phyloP scores from a whole-genome alignment of 768 basidiomycete genomes.

The Lactarius akahatsu region DNA sequence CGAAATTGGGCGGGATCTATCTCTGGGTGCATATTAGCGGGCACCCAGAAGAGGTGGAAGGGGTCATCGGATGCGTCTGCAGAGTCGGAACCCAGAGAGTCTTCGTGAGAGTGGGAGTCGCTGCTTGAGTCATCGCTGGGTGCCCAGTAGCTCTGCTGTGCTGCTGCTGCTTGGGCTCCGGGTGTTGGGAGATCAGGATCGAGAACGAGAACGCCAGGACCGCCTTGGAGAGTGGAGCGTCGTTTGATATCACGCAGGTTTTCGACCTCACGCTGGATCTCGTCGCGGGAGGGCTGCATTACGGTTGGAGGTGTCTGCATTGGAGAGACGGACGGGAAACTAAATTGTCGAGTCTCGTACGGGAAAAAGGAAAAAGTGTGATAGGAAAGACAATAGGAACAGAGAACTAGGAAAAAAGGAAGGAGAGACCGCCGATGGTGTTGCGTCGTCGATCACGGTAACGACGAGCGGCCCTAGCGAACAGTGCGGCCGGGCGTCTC shows the following conservation, averaged over 20 bases:
- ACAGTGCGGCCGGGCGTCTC: conserved; percentile 1
- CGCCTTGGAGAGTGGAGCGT: conserved; percentile 70
- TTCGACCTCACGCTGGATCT: conserved; percentile 86
- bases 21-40: conserved; percentile 94
- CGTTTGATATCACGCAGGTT: conserved; percentile 80
- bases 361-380: not conserved
- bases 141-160: conserved; percentile 36
- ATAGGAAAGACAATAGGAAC: not conserved
- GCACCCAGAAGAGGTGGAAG: conserved; percentile 97
- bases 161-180: conserved; percentile 51
- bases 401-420: not conserved
- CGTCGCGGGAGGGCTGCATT: conserved; percentile 77
- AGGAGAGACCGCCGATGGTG: conserved; percentile 1
- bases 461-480: conserved; percentile 16
- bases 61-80: conserved; percentile 64
- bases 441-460: conserved; percentile 18
- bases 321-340: not conserved
- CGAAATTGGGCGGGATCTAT: conserved; percentile 96
- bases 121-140: conserved; percentile 44
- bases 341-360: not conserved
- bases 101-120: conserved; percentile 42
- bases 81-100: conserved; percentile 41
- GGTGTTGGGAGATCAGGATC: conserved; percentile 91
- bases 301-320: conserved; percentile 18
- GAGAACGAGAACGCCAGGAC: conserved; percentile 78